phyloP scores from a whole-genome alignment of 78 protist genomes.

The Trichosphaerium sp. region DNA sequence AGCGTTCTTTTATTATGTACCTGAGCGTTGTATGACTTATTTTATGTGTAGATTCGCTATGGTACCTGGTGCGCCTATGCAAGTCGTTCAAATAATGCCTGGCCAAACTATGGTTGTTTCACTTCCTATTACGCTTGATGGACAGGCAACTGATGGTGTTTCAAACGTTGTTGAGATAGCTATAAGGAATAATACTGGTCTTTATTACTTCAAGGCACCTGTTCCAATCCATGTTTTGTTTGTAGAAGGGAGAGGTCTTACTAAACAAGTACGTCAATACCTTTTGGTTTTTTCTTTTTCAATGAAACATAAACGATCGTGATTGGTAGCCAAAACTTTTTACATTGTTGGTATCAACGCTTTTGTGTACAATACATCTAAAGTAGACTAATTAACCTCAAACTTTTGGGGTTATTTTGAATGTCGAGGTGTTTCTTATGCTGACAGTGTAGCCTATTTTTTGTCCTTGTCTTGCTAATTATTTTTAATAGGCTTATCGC shows the following conservation, averaged over 20 bases:
- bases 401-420: too few relatives aligned
- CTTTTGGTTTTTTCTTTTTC: not conserved
- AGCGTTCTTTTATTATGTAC: too few relatives aligned
- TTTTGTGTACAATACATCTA: too few relatives aligned
- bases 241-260: not conserved
- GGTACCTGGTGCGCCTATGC: not conserved
- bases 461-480: too few relatives aligned
- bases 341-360: not conserved
- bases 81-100: not conserved
- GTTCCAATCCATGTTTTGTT: conserved; percentile 18
- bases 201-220: conserved; percentile 21
- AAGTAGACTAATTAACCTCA: too few relatives aligned
- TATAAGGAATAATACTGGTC: not conserved
- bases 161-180: conserved; percentile 23
- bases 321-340: not conserved
- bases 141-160: conserved; percentile 11
- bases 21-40: too few relatives aligned
- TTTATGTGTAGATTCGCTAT: not conserved
- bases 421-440: too few relatives aligned
- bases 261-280: not conserved
- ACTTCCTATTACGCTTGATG: too few relatives aligned
- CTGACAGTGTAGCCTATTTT: not conserved
- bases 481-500: not conserved
- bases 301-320: not conserved
- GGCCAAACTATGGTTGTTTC: not conserved